Conservation (phyloP, 805 yeast species). For the Kurtzmaniella fragi region DNA sequence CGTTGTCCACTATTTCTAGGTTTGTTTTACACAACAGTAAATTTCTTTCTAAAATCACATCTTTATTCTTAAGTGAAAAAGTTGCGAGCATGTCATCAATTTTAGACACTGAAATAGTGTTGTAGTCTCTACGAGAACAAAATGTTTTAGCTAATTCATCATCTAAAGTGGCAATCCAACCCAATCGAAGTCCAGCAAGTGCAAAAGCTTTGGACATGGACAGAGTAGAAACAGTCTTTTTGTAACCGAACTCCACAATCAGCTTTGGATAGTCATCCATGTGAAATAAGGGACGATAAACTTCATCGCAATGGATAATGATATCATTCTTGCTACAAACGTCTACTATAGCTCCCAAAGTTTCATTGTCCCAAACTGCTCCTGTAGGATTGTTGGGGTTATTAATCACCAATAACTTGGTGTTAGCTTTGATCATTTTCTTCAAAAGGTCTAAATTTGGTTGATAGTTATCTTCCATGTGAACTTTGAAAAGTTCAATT, state of each 20-base stretch:
- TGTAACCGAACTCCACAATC: slow-evolving; percentile 35
- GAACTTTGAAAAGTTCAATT: slow-evolving; percentile 31
- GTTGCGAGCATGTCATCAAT: slow-evolving; percentile 44
- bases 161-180: slow-evolving; percentile 45
- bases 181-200: slow-evolving; percentile 48
- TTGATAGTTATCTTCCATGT: slow-evolving; percentile 25
- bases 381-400: slow-evolving; percentile 50
- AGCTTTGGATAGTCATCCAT: slow-evolving; percentile 33
- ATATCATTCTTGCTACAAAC: slow-evolving; percentile 29
- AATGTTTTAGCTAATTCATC: slow-evolving; percentile 23
- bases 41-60: slow-evolving; percentile 35
- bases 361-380: slow-evolving; percentile 29
- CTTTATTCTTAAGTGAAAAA: slow-evolving; percentile 33
- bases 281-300: slow-evolving; percentile 49
- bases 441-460: slow-evolving; percentile 32
- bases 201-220: slow-evolving; percentile 53
- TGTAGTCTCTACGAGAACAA: slow-evolving; percentile 42
- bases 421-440: slow-evolving; percentile 23
- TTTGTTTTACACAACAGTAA: slow-evolving; percentile 34
- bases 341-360: slow-evolving; percentile 28
- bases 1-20: slow-evolving; percentile 27
- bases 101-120: slow-evolving; percentile 44
- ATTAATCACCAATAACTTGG: slow-evolving; percentile 39
- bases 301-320: slow-evolving; percentile 46
- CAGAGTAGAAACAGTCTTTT: slow-evolving; percentile 41